phyloP scores from a whole-genome alignment of 192 early-diverging fungal genomes.

The Obelidium mucronatum region DNA sequence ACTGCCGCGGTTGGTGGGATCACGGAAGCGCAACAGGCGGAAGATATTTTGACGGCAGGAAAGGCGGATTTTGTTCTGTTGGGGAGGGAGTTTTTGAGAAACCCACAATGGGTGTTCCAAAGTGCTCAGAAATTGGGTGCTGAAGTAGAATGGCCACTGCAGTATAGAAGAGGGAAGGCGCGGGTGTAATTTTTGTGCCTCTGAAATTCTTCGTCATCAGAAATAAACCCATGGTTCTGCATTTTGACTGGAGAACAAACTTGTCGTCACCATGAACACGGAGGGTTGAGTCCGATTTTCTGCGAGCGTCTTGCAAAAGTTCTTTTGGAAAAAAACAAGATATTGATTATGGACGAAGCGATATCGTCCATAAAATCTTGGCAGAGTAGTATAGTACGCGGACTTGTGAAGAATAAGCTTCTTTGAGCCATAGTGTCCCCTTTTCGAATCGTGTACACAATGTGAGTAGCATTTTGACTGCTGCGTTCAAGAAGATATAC shows the following conservation, averaged over 20 bases:
- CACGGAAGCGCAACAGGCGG: constrained; percentile 67
- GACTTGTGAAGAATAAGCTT: too few relatives aligned
- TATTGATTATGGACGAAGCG: too few relatives aligned
- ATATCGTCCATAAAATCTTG: too few relatives aligned
- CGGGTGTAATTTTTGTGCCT: constrained; percentile 6
- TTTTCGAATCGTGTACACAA: constrained; percentile 63
- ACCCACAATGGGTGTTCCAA: constrained; percentile 73
- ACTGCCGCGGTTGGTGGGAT: constrained; percentile 80
- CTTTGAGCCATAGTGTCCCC: constrained; percentile 66
- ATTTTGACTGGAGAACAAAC: too few relatives aligned
- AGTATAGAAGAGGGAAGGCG: constrained; percentile 34
- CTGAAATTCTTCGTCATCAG: too few relatives aligned
- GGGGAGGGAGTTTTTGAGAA: constrained; percentile 73
- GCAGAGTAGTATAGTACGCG: too few relatives aligned
- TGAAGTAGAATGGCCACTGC: constrained; percentile 48
- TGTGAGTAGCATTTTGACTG: constrained; percentile 58
- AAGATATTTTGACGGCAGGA: constrained; percentile 66
- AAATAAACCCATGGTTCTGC: too few relatives aligned
- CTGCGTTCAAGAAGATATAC: constrained; percentile 75
- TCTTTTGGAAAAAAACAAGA: too few relatives aligned
- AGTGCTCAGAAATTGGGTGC: constrained; percentile 74
- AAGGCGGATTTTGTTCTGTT: constrained; percentile 79
- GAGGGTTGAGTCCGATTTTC: too few relatives aligned
- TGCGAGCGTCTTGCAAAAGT: too few relatives aligned
- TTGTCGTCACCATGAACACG: too few relatives aligned